These are phyloP conservation scores for Rosa multiflora DNA, from an alignment of 306 rosid genomes.

Conservation along the genomic window DNA sequence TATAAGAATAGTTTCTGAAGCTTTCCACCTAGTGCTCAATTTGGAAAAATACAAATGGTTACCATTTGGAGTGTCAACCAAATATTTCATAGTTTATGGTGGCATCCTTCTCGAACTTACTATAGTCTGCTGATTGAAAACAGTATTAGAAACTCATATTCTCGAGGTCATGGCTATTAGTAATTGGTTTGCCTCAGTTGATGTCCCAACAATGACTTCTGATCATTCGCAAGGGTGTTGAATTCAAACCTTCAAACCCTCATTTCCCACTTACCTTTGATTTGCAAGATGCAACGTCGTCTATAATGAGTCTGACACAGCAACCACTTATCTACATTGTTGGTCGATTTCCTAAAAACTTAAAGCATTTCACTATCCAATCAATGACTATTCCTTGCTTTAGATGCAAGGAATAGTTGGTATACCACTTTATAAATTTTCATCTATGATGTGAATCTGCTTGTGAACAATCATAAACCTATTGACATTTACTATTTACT, in stretches of 20 bases:
- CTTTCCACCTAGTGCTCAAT: not conserved
- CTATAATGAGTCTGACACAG: not conserved
- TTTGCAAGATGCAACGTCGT: not conserved
- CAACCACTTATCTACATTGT: not conserved
- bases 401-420: not conserved
- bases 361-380: not conserved
- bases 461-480: not conserved
- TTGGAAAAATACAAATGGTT: not conserved
- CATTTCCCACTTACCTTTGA: not conserved
- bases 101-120: not conserved
- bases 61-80: not conserved
- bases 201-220: not conserved
- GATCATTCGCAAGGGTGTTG: not conserved
- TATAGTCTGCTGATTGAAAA: not conserved
- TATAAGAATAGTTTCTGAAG: not conserved
- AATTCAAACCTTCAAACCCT: not conserved
- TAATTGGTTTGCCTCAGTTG: not conserved
- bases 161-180: not conserved
- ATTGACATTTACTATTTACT: not conserved
- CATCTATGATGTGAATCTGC: not conserved
- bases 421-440: not conserved
- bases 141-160: not conserved
- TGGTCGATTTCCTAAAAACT: not conserved
- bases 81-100: not conserved
- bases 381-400: not conserved